Conservation (phyloP, 2,329 filamentous ascomycete species). For the Orbilia quercus region DNA sequence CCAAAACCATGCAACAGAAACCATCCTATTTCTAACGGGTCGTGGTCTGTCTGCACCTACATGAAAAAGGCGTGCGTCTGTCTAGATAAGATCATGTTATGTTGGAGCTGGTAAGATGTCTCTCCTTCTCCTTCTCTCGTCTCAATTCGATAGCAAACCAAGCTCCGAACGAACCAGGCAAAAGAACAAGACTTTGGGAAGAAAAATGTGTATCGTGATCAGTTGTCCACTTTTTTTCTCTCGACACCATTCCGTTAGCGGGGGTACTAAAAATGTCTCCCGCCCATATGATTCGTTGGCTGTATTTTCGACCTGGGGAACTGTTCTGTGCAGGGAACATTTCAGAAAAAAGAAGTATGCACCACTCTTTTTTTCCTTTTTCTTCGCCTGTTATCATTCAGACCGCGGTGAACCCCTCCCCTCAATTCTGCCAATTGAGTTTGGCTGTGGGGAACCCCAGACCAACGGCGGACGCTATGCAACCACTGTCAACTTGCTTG, state of each 20-base stretch:
- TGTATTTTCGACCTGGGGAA: slow-evolving; percentile 43
- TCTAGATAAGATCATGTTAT: slow-evolving; percentile 54
- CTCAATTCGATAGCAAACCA: slow-evolving; percentile 41
- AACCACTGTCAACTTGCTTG: slow-evolving; percentile 51
- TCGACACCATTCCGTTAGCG: slow-evolving; percentile 57
- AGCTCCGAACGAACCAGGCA: slow-evolving; percentile 52
- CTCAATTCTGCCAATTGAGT: slow-evolving; percentile 46
- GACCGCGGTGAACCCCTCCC: slow-evolving; percentile 42
- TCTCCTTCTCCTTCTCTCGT: slow-evolving; percentile 26
- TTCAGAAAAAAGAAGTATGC: slow-evolving; percentile 45
- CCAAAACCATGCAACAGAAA: slow-evolving; percentile 51
- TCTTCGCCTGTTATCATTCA: slow-evolving; percentile 49
- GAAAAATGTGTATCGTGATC: slow-evolving; percentile 57
- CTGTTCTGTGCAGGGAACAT: slow-evolving; percentile 52
- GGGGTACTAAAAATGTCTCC: slow-evolving; percentile 56
- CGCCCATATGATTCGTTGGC: slow-evolving; percentile 55
- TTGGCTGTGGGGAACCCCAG: slow-evolving; percentile 57
- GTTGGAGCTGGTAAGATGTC: slow-evolving; percentile 35
- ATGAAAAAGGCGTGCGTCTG: slow-evolving; percentile 30
- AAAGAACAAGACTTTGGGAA: slow-evolving; percentile 39
- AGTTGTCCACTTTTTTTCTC: slow-evolving; percentile 56
- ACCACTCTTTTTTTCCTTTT: slow-evolving; percentile 52
- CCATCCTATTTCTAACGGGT: slow-evolving; percentile 55
- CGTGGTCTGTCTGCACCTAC: slow-evolving; percentile 43
- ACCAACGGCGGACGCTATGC: slow-evolving; percentile 55